A percentile compares a stretch with the other conserved stretches of the same genome.
These are phyloP conservation scores for Alternaria burnsii DNA, from an alignment of 2,329 filamentous ascomycete species.

Conservation along the genomic window DNA sequence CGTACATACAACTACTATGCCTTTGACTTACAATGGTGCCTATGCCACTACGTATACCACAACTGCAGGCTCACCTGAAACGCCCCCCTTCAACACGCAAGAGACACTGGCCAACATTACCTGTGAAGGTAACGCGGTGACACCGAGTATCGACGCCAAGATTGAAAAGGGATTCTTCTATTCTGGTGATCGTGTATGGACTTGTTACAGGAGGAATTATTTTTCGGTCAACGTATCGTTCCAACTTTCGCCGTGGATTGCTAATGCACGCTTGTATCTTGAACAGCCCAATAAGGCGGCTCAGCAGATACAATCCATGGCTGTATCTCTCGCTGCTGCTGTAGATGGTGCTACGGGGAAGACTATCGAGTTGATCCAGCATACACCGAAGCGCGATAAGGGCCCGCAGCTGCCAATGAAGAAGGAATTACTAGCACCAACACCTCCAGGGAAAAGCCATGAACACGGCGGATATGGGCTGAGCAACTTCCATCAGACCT, in stretches of 20 bases:
- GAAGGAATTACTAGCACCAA: conserved; percentile 74
- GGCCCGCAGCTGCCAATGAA: conserved; percentile 78
- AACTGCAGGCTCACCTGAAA: conserved; percentile 35
- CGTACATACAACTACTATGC: conserved; percentile 44
- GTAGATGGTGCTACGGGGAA: conserved; percentile 80
- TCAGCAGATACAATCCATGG: conserved; percentile 74
- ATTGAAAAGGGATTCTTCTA: conserved; percentile 92
- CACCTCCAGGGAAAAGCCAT: conserved; percentile 62
- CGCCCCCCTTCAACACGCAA: conserved; percentile 57
- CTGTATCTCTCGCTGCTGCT: conserved; percentile 84
- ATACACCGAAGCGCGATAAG: conserved; percentile 91
- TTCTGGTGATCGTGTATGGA: conserved; percentile 80
- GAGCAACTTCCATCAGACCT: conserved; percentile 49
- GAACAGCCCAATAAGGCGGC: conserved; percentile 56
- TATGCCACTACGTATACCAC: conserved; percentile 27
- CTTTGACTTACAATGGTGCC: conserved; percentile 35
- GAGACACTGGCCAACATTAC: conserved; percentile 67
- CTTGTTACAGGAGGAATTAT: conserved; percentile 91
- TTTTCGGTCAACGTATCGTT: conserved; percentile 86
- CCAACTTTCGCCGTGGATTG: conserved; percentile 70
- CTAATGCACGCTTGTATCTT: conserved; percentile 65
- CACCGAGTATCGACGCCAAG: conserved; percentile 77
- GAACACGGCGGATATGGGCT: conserved; percentile 52
- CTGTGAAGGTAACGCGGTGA: conserved; percentile 68
- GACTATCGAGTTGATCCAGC: conserved; percentile 83